These are phyloP conservation scores for Wallemia hederae DNA, from an alignment of 1,284 basidiomycete species.

Conservation along the genomic window DNA sequence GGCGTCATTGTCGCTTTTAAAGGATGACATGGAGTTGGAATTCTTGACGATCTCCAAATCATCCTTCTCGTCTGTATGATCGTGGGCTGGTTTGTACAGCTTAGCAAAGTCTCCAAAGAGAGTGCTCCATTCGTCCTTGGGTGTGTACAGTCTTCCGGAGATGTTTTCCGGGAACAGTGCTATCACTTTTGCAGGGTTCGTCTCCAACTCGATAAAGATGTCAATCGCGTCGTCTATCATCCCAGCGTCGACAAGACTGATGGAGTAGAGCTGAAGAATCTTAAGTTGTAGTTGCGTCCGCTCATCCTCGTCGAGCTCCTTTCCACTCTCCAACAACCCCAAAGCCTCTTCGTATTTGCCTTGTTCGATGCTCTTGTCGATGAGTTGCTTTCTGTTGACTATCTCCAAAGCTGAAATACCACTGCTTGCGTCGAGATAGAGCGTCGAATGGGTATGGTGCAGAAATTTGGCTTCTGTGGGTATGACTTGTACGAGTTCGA, in stretches of 20 bases:
- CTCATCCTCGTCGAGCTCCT: conserved; percentile 15
- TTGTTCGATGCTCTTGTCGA: conserved; percentile 48
- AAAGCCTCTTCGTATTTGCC: conserved; percentile 55
- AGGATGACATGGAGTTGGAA: conserved; percentile 15
- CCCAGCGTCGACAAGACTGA: conserved; percentile 26
- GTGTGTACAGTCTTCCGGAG: conserved; percentile 43
- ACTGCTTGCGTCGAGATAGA: neutral
- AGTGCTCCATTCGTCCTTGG: conserved; percentile 39
- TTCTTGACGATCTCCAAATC: neutral
- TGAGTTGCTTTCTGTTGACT: conserved; percentile 5
- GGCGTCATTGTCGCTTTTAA: neutral
- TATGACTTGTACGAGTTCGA: neutral
- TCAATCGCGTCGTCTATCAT: conserved; percentile 46
- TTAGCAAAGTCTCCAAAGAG: conserved; percentile 40
- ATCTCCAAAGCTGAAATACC: neutral
- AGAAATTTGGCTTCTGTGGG: too few species aligned
- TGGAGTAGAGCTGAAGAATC: neutral
- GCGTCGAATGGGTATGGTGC: neutral
- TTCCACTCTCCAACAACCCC: conserved; percentile 41
- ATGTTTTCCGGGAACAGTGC: conserved; percentile 59
- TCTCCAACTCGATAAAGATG: conserved; percentile 55
- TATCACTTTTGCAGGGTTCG: conserved; percentile 78
- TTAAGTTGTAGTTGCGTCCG: conserved; percentile 2
- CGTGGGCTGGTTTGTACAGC: conserved; percentile 15
- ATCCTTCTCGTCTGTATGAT: conserved; percentile 9